phyloP scores from a whole-genome alignment of 805 yeast genomes.

The Nakazawaea peltata region DNA sequence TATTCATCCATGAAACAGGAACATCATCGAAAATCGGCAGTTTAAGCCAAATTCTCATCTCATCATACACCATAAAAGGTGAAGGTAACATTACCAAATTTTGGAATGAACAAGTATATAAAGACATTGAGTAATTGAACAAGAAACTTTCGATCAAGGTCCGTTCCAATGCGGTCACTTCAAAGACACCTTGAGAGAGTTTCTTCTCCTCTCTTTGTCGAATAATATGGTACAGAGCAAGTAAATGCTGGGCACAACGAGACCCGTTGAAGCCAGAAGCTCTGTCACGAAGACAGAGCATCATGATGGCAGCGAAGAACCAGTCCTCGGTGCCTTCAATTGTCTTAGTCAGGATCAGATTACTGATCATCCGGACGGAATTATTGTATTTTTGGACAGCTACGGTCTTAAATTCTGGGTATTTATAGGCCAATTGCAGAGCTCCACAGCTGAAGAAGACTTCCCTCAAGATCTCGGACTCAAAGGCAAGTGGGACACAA shows the following conservation, averaged over 20 bases:
- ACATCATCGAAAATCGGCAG: constrained; percentile 12
- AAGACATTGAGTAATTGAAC: constrained; percentile 30
- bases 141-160: constrained; percentile 36
- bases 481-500: constrained; percentile 27
- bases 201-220: constrained; percentile 17
- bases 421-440: constrained; percentile 25
- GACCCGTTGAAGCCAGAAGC: constrained; percentile 20
- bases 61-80: constrained; percentile 29
- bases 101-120: constrained; percentile 26
- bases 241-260: constrained; percentile 24
- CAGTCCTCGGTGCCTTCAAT: constrained; percentile 27
- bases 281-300: constrained; percentile 30
- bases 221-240: constrained; percentile 27
- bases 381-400: constrained; percentile 18
- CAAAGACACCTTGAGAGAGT: background rate
- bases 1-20: constrained; percentile 30
- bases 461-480: constrained; percentile 21
- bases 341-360: constrained; percentile 16
- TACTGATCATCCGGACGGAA: constrained; percentile 15
- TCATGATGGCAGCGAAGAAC: constrained; percentile 30
- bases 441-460: constrained; percentile 35
- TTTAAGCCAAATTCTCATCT: constrained; percentile 25
- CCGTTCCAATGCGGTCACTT: constrained; percentile 20
- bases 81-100: constrained; percentile 26
- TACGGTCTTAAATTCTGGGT: constrained; percentile 17